phyloP scores from a whole-genome alignment of 2,329 filamentous ascomycete genomes.

The Diplodia sapinea region DNA sequence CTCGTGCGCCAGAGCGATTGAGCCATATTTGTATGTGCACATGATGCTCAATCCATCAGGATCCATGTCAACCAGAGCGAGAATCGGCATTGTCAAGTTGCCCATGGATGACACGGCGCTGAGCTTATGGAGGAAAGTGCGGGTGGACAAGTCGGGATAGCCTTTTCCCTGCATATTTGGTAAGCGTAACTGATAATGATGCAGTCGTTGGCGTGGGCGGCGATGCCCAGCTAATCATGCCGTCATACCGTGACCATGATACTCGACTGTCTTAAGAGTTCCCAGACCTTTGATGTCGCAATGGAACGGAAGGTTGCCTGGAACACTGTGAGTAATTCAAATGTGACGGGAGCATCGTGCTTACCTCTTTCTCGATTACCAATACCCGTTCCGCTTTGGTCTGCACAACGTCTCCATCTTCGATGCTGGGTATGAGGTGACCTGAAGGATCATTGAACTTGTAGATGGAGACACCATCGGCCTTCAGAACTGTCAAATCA shows the following conservation, averaged over 20 bases:
- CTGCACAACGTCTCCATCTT: slow-evolving; percentile 58
- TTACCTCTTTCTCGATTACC: slow-evolving; percentile 79
- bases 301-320: slow-evolving; percentile 78
- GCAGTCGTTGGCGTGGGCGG: too few relatives aligned
- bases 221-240: not conserved
- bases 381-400: slow-evolving; percentile 67
- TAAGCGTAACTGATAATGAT: slow-evolving; percentile 34
- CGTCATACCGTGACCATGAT: slow-evolving; percentile 69
- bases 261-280: slow-evolving; percentile 58
- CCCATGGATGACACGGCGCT: slow-evolving; percentile 14
- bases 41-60: slow-evolving; percentile 77
- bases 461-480: slow-evolving; percentile 52
- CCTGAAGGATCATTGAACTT: slow-evolving; percentile 53
- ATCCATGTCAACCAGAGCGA: slow-evolving; percentile 74
- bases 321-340: not conserved
- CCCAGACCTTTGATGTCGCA: slow-evolving; percentile 63
- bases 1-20: slow-evolving; percentile 67
- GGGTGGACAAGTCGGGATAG: slow-evolving; percentile 76
- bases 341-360: too few relatives aligned
- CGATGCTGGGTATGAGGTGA: slow-evolving; percentile 63
- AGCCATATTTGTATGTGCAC: slow-evolving; percentile 74
- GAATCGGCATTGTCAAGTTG: slow-evolving; percentile 55
- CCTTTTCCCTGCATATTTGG: slow-evolving; percentile 70
- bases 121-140: slow-evolving; percentile 66
- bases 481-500: slow-evolving; percentile 55